Base-by-base conservation (phyloP, 75 land plant genomes). In the Cryptomeria japonica region DNA sequence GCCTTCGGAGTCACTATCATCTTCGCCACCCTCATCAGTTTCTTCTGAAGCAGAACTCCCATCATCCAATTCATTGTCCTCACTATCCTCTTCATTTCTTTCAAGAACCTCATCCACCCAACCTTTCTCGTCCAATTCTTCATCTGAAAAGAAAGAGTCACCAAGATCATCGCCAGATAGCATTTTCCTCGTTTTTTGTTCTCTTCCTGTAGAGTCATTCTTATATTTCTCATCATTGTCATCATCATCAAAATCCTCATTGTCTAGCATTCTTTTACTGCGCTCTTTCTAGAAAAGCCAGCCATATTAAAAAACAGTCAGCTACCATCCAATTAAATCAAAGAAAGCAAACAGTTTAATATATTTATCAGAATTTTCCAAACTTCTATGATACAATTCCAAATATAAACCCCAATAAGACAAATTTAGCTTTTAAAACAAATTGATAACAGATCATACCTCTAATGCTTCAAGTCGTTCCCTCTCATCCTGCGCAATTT, bases 151-250 rank as follows among this genome's bases (percentile, higher is more conserved):
- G 84, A 96, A 96, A 58, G 96, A 97, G 87, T 96, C 99, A 75
- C 98, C 98, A 73, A 98, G 93, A 92, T 96, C 99, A 94, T 98
- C 99, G 10, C 99, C 99, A 86, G 97, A 95, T 36, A 94, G 83
- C 55, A 88, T 78, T 85, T 87, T 89, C 19, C 10, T 34, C 86
- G 83, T 94, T 86, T 87, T 87, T 80, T 88, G n/a, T 55, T 2
- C 36, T 84, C 90, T 86, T 34, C 68, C 89, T 15, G 56, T 89
- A 38, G 55, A 68, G 37, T 72, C 36, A 79, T 82, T 85, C n/a
- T 25, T 86, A 84, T 87, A 91, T 83, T 84, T 87, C 72, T 89
- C 96, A 19, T 96, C 95, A 88, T 94, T 92, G 8, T 64, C 70
- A 25, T 64, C n/a, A 25, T 64, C 70, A 85, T 91, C 93, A 42